Conservation (phyloP, 2,329 filamentous ascomycete genomes). For the Tolypocladium ovalisporum region DNA sequence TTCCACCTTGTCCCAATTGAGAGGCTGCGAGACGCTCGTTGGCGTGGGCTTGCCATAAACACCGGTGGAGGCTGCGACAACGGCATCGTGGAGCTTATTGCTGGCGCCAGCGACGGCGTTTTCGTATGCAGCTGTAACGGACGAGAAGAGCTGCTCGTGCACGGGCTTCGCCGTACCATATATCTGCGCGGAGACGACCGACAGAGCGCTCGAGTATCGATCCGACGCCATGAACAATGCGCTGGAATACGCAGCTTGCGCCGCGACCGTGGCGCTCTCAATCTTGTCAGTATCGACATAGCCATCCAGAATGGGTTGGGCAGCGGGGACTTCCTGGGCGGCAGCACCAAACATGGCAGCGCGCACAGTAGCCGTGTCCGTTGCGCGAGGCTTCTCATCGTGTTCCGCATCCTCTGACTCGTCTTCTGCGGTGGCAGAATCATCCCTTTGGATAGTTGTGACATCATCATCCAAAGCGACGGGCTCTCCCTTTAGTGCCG, state of each 20-base stretch:
- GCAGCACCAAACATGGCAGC: conserved; percentile 38
- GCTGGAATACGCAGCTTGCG: conserved; percentile 49
- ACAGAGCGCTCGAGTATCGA: conserved; percentile 58
- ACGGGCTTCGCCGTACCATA: conserved; percentile 58
- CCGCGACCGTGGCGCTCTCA: conserved; percentile 29
- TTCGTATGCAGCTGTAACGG: conserved; percentile 58
- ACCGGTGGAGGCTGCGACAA: conserved; percentile 39
- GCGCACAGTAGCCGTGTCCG: conserved; percentile 26
- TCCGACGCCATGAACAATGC: conserved; percentile 56
- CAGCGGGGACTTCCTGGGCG: conserved; percentile 36
- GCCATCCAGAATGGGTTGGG: conserved; percentile 36
- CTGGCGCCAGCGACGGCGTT: conserved; percentile 53
- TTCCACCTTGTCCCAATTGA: conserved; percentile 39
- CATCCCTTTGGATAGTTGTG: background rate
- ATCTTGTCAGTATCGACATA: conserved; percentile 23
- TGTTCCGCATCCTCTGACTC: conserved; percentile 13
- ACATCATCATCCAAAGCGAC: background rate
- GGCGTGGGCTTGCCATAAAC: conserved; percentile 36
- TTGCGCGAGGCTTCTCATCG: conserved; percentile 7
- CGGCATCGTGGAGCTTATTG: conserved; percentile 42
- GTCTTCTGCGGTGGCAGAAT: conserved; percentile 8
- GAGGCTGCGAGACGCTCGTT: conserved; percentile 25
- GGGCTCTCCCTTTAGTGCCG: background rate
- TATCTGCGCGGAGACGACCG: conserved; percentile 55
- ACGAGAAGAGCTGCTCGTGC: conserved; percentile 58